Evolutionary conservation across 129 eudicot genomes (phyloP).

Genomic region (Heracleum sosnowskyi): DNA sequence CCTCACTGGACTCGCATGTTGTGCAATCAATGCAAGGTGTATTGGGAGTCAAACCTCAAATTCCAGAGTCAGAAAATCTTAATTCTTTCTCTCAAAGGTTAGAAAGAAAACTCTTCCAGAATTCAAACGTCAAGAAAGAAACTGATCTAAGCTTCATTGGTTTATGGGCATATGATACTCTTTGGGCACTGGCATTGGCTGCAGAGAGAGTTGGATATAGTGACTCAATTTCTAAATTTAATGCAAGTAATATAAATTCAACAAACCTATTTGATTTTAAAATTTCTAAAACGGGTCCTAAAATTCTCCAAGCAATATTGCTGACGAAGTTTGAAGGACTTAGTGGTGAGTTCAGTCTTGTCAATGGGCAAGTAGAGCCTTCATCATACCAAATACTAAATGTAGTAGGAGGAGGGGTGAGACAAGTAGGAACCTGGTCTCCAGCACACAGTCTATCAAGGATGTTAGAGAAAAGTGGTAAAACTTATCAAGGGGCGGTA

Average conservation of each 20-base stretch:
- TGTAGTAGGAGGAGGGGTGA: constrained; percentile 15
- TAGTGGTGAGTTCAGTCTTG: constrained; percentile 32
- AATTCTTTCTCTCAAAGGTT: constrained; percentile 18
- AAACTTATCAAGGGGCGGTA: background rate
- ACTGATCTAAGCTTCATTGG: constrained; percentile 24
- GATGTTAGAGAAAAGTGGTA: background rate
- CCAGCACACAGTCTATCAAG: constrained; percentile 3
- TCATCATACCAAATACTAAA: constrained; percentile 26
- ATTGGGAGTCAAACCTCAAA: background rate
- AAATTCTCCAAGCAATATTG: constrained; percentile 20
- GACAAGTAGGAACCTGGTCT: constrained; percentile 19
- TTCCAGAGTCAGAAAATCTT: constrained; percentile 14
- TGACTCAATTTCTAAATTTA: background rate
- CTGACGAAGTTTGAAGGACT: constrained; percentile 27
- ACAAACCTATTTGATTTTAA: constrained; percentile 12
- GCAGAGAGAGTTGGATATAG: constrained; percentile 21
- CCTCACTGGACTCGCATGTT: constrained; percentile 20
- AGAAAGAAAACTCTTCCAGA: constrained; percentile 8
- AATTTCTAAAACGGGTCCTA: constrained; percentile 22
- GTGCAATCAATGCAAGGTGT: constrained; percentile 16
- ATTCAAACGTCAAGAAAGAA: constrained; percentile 4
- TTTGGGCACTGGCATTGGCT: constrained; percentile 40
- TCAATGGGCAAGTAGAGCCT: constrained; percentile 24
- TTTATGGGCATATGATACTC: constrained; percentile 46
- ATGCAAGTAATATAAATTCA: background rate